Conservation (phyloP, 1,139 yeast genomes). For the Nakaseomyces nivariensis region DNA sequence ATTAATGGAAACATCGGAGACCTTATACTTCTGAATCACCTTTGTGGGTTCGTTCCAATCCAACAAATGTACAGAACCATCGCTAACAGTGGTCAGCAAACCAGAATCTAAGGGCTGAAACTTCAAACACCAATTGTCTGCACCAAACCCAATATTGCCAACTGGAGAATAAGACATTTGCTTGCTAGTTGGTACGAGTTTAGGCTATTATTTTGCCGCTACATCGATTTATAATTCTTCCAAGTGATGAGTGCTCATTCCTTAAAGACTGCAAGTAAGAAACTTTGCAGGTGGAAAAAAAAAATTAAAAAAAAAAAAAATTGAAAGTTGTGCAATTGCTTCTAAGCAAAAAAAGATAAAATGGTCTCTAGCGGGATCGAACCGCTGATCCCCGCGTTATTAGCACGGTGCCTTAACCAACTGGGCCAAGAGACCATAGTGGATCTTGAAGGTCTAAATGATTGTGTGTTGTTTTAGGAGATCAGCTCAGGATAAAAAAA, state of each 20-base stretch:
- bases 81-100: conserved; percentile 22
- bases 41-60: conserved; percentile 20
- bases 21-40: conserved; percentile 18
- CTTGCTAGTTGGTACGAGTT: too few relatives aligned
- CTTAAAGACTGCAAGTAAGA: too few relatives aligned
- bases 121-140: conserved; percentile 25
- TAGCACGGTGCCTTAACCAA: conserved; percentile 31
- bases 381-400: conserved; percentile 32
- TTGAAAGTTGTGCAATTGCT: not conserved
- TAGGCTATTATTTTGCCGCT: too few relatives aligned
- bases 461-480: not conserved
- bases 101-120: conserved; percentile 24
- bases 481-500: too few relatives aligned
- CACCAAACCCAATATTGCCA: conserved; percentile 16
- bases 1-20: conserved; percentile 28
- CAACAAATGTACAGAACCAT: conserved; percentile 23
- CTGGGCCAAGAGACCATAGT: conserved; percentile 29
- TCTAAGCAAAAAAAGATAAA: conserved; percentile 8
- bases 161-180: not conserved
- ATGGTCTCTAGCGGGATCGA: conserved; percentile 31
- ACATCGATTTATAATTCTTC: too few relatives aligned
- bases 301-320: not conserved
- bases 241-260: too few relatives aligned
- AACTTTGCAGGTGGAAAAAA: not conserved
- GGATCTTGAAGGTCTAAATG: not conserved